These are phyloP conservation scores for Nicotiana otophora DNA, from an alignment of 257 asterid species.

Conservation along the genomic window DNA sequence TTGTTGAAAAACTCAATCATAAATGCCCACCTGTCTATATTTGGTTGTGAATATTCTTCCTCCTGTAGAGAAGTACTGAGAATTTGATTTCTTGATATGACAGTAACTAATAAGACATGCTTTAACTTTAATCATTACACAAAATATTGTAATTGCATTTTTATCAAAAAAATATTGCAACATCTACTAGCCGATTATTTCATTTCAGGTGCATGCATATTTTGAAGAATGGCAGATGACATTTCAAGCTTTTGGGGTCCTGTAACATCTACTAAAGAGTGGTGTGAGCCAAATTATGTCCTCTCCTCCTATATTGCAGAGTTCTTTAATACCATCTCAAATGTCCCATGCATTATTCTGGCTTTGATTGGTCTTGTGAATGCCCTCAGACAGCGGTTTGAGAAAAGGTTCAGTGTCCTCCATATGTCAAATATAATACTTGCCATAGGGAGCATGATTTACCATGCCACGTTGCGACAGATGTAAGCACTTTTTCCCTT, in stretches of 20 bases:
- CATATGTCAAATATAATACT: constrained; percentile 86
- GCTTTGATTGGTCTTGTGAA: constrained; percentile 74
- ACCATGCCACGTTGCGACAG: constrained; percentile 73
- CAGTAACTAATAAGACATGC: neutral
- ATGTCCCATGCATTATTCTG: constrained; percentile 66
- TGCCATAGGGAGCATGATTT: constrained; percentile 74
- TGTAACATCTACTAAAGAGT: constrained; percentile 27
- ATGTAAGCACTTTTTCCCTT: constrained; percentile 51
- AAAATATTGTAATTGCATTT: neutral
- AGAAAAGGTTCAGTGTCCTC: constrained; percentile 87
- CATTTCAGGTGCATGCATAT: constrained; percentile 1
- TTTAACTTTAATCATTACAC: neutral
- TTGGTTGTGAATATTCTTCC: neutral
- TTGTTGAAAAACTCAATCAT: neutral
- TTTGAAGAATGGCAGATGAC: constrained; percentile 18
- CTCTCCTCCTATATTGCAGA: constrained; percentile 76
- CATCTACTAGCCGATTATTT: neutral
- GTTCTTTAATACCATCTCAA: constrained; percentile 84
- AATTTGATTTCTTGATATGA: neutral
- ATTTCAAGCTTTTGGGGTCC: constrained; percentile 28
- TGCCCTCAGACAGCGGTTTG: constrained; percentile 74
- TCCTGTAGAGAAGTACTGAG: neutral
- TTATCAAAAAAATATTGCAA: neutral
- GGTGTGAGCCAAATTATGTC: constrained; percentile 33
- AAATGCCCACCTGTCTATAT: neutral